Conservation (phyloP, 2,329 filamentous ascomycete species). For the Colletotrichum sp. region DNA sequence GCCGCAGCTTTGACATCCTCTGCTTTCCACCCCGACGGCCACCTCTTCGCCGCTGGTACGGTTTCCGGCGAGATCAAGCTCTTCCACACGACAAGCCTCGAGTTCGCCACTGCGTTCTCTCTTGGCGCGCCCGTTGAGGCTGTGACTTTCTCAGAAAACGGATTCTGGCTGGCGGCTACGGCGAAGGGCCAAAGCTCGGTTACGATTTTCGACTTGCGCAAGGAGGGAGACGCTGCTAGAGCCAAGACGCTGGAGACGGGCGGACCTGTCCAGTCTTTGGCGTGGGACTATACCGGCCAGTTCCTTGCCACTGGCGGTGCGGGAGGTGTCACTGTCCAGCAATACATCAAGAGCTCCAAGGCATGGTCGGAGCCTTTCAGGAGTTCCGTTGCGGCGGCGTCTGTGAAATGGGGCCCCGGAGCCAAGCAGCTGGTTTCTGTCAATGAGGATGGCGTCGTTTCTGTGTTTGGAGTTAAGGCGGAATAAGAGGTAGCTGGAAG, state of each 20-base stretch:
- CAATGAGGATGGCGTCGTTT: conserved; percentile 77
- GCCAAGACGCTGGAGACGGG: conserved; percentile 89
- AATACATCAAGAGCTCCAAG: conserved; percentile 88
- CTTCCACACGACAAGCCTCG: conserved; percentile 83
- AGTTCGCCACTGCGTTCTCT: conserved; percentile 76
- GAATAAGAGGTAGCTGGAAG: conserved; percentile 15
- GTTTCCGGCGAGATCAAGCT: conserved; percentile 82
- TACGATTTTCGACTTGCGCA: conserved; percentile 90
- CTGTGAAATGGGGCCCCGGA: conserved; percentile 77
- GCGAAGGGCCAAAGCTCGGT: conserved; percentile 79
- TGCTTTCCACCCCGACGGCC: conserved; percentile 96
- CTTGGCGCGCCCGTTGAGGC: conserved; percentile 74
- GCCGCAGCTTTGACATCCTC: conserved; percentile 72
- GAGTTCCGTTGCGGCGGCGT: conserved; percentile 74
- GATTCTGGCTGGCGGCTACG: conserved; percentile 90
- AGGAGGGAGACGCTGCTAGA: conserved; percentile 81
- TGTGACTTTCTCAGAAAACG: conserved; percentile 92
- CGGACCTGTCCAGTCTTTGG: conserved; percentile 74
- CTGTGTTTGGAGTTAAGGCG: conserved; percentile 67
- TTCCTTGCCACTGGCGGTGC: conserved; percentile 85
- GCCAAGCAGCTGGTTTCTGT: conserved; percentile 79
- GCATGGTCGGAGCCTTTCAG: conserved; percentile 86
- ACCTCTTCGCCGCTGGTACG: conserved; percentile 88
- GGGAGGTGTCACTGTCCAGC: conserved; percentile 83
- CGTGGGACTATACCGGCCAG: conserved; percentile 95